phyloP scores from a whole-genome alignment of 2,329 filamentous ascomycete genomes.

The Magnaporthiopsis rhizophila region DNA sequence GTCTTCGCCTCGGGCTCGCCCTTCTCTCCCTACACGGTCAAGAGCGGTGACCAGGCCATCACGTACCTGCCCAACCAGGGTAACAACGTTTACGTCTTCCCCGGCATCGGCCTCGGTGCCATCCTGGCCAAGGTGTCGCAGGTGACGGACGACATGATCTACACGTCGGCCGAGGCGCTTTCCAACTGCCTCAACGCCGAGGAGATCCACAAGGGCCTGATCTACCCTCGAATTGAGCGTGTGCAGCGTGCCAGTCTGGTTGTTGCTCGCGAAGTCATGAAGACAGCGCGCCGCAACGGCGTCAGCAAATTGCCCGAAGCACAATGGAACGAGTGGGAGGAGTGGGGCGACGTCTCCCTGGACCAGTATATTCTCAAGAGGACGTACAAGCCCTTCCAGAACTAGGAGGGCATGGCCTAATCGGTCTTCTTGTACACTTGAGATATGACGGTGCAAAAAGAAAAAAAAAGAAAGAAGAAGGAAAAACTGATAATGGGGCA shows the following conservation, averaged over 20 bases:
- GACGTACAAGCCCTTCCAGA: constrained; percentile 48
- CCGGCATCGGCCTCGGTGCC: constrained; percentile 85
- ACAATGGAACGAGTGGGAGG: constrained; percentile 65
- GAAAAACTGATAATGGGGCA: neutral
- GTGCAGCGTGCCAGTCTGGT: constrained; percentile 84
- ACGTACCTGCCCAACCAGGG: constrained; percentile 77
- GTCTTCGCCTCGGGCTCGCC: constrained; percentile 95
- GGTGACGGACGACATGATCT: constrained; percentile 94
- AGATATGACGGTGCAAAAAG: neutral
- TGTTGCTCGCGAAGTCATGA: constrained; percentile 88
- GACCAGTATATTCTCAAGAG: constrained; percentile 51
- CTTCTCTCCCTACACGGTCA: constrained; percentile 66
- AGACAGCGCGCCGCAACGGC: constrained; percentile 74
- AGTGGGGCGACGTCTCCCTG: constrained; percentile 58
- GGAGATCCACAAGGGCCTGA: constrained; percentile 73
- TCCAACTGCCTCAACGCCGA: constrained; percentile 70
- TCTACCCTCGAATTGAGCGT: constrained; percentile 86
- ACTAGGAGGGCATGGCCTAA: neutral
- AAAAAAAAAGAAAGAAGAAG: neutral
- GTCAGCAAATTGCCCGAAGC: constrained; percentile 62
- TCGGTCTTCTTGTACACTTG: neutral
- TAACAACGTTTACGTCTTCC: constrained; percentile 90
- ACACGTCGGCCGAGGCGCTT: constrained; percentile 79
- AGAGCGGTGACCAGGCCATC: constrained; percentile 48
- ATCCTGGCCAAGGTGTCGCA: constrained; percentile 83